These are phyloP conservation scores for Serendipita sp. DNA, from an alignment of 1,284 basidiomycete genomes.

Conservation along the genomic window DNA sequence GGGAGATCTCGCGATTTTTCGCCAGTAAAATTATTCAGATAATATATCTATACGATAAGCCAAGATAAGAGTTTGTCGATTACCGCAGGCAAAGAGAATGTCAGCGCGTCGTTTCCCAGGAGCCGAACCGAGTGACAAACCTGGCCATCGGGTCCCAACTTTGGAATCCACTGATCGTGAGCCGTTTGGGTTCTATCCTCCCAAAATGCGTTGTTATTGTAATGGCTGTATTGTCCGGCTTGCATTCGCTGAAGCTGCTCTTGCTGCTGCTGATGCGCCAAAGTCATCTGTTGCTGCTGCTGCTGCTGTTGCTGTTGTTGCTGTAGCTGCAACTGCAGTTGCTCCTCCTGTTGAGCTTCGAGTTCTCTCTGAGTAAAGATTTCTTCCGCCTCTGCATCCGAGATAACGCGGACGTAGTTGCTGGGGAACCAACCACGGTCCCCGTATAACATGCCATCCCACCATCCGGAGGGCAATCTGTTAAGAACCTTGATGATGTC, in stretches of 20 bases:
- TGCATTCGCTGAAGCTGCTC: neutral
- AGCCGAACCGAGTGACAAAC: constrained; percentile 22
- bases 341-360: constrained; percentile 16
- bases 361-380: constrained; percentile 38
- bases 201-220: constrained; percentile 10
- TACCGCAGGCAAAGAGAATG: constrained; percentile 8
- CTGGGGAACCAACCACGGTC: constrained; percentile 96
- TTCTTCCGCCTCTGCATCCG: constrained; percentile 65
- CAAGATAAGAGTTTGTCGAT: constrained; percentile 5
- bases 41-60: constrained; percentile 56
- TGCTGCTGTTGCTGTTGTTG: constrained; percentile 17
- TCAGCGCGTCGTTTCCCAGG: neutral
- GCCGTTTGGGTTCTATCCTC: constrained; percentile 21
- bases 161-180: constrained; percentile 69
- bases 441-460: constrained; percentile 86
- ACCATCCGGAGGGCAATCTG: constrained; percentile 90
- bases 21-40: constrained; percentile 83
- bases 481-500: constrained; percentile 92
- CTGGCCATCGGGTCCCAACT: constrained; percentile 57
- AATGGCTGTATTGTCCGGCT: neutral
- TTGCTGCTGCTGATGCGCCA: neutral
- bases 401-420: constrained; percentile 77
- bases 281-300: constrained; percentile 16
- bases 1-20: constrained; percentile 78
- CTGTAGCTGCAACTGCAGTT: neutral